A percentile compares a stretch with the other conserved stretches of the same genome.
phyloP scores from a whole-genome alignment of 2,329 filamentous ascomycete genomes.

The Aspergillus ustus region DNA sequence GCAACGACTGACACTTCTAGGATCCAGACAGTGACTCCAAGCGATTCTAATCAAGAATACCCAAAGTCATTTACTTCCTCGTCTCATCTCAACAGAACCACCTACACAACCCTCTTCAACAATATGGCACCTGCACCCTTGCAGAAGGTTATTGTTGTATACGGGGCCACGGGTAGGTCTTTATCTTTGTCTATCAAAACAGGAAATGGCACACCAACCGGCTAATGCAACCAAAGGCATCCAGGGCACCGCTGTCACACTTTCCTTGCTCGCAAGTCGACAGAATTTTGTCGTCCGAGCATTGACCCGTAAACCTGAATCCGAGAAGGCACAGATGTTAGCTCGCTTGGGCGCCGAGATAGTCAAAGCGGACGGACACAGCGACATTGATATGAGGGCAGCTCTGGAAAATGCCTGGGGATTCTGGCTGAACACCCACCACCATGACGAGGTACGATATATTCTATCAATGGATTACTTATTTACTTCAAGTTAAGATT shows the following conservation, averaged over 20 bases:
- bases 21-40: too few relatives aligned
- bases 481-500: too few relatives aligned
- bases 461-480: neutral
- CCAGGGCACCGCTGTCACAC: neutral
- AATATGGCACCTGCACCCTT: too few relatives aligned
- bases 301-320: neutral
- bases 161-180: too few relatives aligned
- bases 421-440: neutral
- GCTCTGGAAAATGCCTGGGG: neutral
- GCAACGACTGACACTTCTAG: too few relatives aligned
- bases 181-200: too few relatives aligned
- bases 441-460: constrained; percentile 1
- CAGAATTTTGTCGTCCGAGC: neutral
- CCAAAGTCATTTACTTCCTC: too few relatives aligned
- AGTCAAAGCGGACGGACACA: neutral
- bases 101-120: too few relatives aligned
- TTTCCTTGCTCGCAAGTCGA: neutral
- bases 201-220: too few relatives aligned
- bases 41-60: too few relatives aligned
- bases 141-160: too few relatives aligned
- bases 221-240: neutral
- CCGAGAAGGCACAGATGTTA: neutral
- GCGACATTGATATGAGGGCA: neutral
- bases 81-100: too few relatives aligned
- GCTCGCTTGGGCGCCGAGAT: neutral